A percentile compares a stretch with the other conserved stretches of the same genome.
Conservation (phyloP, 768 basidiomycete genomes). For the Suillus cothurnatus region DNA sequence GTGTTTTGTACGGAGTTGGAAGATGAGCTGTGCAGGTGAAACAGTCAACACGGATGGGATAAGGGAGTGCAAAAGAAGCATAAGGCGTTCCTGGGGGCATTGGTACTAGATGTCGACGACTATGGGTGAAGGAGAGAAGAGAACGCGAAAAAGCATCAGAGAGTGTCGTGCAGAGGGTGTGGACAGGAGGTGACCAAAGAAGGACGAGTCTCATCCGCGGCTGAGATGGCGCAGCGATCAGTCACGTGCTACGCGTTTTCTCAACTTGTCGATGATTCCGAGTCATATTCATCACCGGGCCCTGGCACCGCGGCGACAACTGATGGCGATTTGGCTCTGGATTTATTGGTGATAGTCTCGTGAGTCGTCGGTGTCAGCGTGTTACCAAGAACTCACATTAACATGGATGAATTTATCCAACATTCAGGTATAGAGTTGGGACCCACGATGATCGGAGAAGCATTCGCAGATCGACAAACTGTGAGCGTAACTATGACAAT, state of each 20-base stretch:
- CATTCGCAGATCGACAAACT: background rate
- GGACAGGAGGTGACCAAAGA: slow-evolving; percentile 3
- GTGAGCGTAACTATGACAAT: too few relatives aligned
- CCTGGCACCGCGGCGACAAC: background rate
- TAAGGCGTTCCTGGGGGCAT: slow-evolving; percentile 84
- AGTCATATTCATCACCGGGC: too few relatives aligned
- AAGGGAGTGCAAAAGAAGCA: slow-evolving; percentile 75
- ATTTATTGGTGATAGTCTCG: background rate
- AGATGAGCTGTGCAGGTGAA: slow-evolving; percentile 54
- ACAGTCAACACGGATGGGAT: slow-evolving; percentile 84
- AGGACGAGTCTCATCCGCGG: too few relatives aligned
- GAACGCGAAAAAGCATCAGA: background rate
- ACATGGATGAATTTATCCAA: background rate
- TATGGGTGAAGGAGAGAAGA: background rate
- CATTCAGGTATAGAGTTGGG: background rate
- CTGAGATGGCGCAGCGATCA: too few relatives aligned
- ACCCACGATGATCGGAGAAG: background rate
- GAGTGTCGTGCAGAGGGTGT: background rate
- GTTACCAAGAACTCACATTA: background rate
- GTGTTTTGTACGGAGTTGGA: slow-evolving; percentile 34
- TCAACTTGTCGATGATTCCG: too few relatives aligned
- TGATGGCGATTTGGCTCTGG: background rate
- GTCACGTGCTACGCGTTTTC: background rate
- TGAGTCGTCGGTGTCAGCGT: background rate
- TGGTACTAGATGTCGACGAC: background rate